Conservation (phyloP, 176 grass and related monocot genomes). For the Elaeis guineensis region DNA sequence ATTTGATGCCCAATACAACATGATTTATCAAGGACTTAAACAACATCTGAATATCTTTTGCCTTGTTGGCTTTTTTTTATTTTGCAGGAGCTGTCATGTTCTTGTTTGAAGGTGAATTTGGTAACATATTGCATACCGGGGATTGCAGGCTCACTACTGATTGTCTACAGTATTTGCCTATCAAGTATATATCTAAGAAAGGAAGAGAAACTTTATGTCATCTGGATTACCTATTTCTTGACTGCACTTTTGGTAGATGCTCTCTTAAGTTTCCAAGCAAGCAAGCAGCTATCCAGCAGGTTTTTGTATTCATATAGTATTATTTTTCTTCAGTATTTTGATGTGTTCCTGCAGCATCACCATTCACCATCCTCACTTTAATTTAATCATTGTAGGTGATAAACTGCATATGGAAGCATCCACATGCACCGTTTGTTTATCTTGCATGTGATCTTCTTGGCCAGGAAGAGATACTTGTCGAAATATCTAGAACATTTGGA, state of each 20-base stretch:
- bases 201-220: conserved; percentile 41
- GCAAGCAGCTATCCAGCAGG: conserved; percentile 76
- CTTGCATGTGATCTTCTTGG: conserved; percentile 72
- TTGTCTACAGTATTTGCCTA: conserved; percentile 63
- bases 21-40: too few relatives aligned
- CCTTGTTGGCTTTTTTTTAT: too few relatives aligned
- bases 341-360: conserved; percentile 6
- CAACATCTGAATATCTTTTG: too few relatives aligned
- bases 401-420: conserved; percentile 94
- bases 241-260: conserved; percentile 78
- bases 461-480: conserved; percentile 60
- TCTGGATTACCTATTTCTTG: conserved; percentile 69
- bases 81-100: conserved; percentile 73
- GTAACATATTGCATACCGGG: conserved; percentile 75
- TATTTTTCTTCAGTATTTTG: neutral
- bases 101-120: conserved; percentile 81
- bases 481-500: conserved; percentile 76
- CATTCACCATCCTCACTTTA: conserved; percentile 11
- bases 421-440: conserved; percentile 49
- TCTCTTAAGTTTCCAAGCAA: conserved; percentile 72
- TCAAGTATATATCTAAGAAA: conserved; percentile 75
- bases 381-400: conserved; percentile 58
- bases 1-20: too few relatives aligned
- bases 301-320: conserved; percentile 16
- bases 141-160: conserved; percentile 64